Evolutionary conservation across 2,329 filamentous ascomycete species (phyloP), one percentile per base, ranked within the genome.

Genomic region (Leptographium radiaticola): DNA sequence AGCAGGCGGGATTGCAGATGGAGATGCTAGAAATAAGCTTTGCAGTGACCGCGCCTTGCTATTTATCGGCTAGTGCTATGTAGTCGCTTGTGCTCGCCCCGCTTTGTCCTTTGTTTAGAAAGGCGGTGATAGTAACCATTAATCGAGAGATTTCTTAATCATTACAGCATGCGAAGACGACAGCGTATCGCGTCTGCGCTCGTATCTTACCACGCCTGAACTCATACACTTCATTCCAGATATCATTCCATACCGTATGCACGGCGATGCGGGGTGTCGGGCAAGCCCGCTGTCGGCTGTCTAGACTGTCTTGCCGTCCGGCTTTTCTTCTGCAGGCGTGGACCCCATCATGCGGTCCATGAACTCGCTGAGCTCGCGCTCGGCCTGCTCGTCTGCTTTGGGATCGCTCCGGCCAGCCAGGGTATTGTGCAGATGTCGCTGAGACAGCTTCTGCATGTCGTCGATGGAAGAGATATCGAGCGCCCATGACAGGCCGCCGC

Each of bases 401-500:
- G 57, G 54, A 11, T 61, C 67, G 53, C 18, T 18, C 3, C 30
- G 5, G 18, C 55, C 52, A 30, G 46, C 48, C 16, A 46, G 15
- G 2, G 8, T 11, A 12, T 11, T 7, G 15, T 65, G 64, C 30
- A 72, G 63, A 45, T 70, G 69, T 56, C 65, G 66, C 55, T 70
- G 70, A n/a, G 80, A 75, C 61, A 70, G 70, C 49, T 59, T 65
- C 63, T 78, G 71, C 65, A 89, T 69, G 62, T 90, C 86, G 5
- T 80, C 79, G 43, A 89, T 52, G 47, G 74, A 75, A 64, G 81
- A 81, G 39, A 97, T 79, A 65, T 96, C 86, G 56, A 93, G 80
- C 1, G 80, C 83, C 76, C 85, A 95, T 57, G 87, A 73, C 12
- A 83, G 67, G 0, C 85, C 89, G 4, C 91, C 93, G 0, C 80